These are phyloP conservation scores for Scutellaria galericulata DNA, from an alignment of 257 asterid species.

Conservation along the genomic window DNA sequence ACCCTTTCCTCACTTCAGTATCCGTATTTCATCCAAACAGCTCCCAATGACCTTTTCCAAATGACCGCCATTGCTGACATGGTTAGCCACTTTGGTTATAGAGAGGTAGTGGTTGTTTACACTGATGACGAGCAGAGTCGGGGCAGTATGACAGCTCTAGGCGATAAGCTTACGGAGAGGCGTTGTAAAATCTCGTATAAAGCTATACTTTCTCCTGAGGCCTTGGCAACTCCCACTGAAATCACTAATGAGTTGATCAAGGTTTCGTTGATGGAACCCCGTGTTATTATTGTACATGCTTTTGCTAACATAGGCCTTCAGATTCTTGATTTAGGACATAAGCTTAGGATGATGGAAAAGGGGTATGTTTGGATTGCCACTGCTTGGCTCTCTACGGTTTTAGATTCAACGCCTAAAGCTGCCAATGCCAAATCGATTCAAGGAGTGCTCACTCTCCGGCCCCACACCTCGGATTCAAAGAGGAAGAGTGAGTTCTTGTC, in stretches of 20 bases:
- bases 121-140: conserved; percentile 77
- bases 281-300: conserved; percentile 68
- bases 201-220: conserved; percentile 62
- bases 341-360: conserved; percentile 69
- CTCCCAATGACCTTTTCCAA: conserved; percentile 72
- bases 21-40: conserved; percentile 83
- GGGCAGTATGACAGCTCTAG: conserved; percentile 60
- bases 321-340: conserved; percentile 59
- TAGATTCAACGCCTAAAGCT: conserved; percentile 55
- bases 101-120: conserved; percentile 60
- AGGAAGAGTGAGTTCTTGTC: conserved; percentile 57
- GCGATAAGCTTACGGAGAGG: conserved; percentile 63
- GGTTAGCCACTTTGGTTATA: conserved; percentile 60
- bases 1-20: conserved; percentile 76
- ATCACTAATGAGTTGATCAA: conserved; percentile 48
- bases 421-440: conserved; percentile 46
- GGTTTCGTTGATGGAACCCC: conserved; percentile 61
- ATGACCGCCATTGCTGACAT: conserved; percentile 83
- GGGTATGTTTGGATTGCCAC: conserved; percentile 91
- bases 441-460: conserved; percentile 71
- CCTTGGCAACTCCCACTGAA: conserved; percentile 42
- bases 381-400: conserved; percentile 72
- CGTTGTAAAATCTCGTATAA: conserved; percentile 68
- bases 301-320: conserved; percentile 54
- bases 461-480: conserved; percentile 63